Conservation (phyloP, 768 basidiomycete species). For the Lactarius deliciosus region DNA sequence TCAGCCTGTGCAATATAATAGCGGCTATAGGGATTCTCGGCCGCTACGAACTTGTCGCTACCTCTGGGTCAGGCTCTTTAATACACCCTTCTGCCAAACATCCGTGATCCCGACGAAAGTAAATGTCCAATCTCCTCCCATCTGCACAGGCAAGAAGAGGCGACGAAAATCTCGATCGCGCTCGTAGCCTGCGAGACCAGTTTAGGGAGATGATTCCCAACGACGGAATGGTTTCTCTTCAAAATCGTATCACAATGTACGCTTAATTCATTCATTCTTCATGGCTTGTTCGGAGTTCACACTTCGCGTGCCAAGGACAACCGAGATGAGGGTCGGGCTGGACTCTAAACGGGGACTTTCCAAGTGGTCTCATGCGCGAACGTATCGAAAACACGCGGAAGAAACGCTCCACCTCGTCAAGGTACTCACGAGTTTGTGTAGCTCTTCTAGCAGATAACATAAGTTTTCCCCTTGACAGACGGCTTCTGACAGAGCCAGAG, state of each 20-base stretch:
- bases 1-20: background rate
- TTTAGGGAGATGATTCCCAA: slow-evolving; percentile 4
- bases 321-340: background rate
- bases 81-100: background rate
- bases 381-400: slow-evolving; percentile 11
- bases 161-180: background rate
- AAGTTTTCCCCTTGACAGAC: background rate
- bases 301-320: background rate
- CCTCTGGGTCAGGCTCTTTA: background rate
- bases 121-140: slow-evolving; percentile 9
- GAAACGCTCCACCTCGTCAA: slow-evolving; percentile 12
- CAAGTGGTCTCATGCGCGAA: slow-evolving; percentile 3
- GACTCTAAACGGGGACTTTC: slow-evolving; percentile 6
- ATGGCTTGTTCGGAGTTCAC: background rate
- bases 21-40: background rate
- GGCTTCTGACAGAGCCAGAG: slow-evolving; percentile 14
- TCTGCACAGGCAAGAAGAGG: slow-evolving; percentile 10
- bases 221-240: background rate
- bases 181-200: slow-evolving; percentile 12
- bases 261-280: background rate
- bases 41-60: background rate
- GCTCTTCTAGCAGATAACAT: background rate
- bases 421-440: background rate
- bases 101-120: background rate
- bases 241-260: slow-evolving; percentile 13